Base-by-base conservation (phyloP, 1,284 basidiomycete species). In the Pseudozyma thailandica region DNA sequence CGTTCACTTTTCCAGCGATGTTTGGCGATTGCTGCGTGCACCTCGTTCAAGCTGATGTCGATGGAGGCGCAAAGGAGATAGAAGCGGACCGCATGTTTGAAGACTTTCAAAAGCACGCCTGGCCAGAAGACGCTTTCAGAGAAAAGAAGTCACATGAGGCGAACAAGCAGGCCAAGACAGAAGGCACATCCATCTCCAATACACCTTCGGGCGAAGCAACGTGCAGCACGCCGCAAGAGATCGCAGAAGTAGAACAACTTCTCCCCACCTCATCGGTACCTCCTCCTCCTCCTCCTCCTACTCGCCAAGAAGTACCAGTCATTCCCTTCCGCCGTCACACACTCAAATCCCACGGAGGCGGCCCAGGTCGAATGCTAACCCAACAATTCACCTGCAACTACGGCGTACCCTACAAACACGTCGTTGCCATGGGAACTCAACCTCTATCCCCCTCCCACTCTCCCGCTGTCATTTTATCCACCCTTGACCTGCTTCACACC, bases 341-440 rank as follows among this genome's bases (percentile, higher is more conserved):
- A 1, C 65, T 75, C 27, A 63, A 58, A 26, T 39, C 47, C 1
- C 63, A 69, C 35, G 45, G 28, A 4, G 45, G 39, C 8, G 57
- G 52, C 1, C 37, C 47, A 2, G 57, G 56, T 2, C 57, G 44
- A 13, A 64, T 77, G 48, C 50, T 77, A 6, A 68, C 62, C 3
- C 74, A 77, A 35, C 74, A 75, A 43, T 77, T 72, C 49, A 77
- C 74, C 1, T 69, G 52, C 50, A 77, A 77, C 50, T 72, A 75
- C 35, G 74, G 74, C 26, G 62, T 58, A 13, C 52, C 60, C 0
- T 77, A 77, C 60, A 77, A 75, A 30, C 66, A 70, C 33, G 56
- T 64, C 2, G 66, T 70, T 12, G 60, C 60, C 10, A 70, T 70
- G 66, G 66, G 61, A 2, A 70, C 66, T 2, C n/a, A 39, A 1